Evolutionary conservation across 129 eudicot species (phyloP), one percentile per base, ranked within the genome.

Genomic region (Centella asiatica): DNA sequence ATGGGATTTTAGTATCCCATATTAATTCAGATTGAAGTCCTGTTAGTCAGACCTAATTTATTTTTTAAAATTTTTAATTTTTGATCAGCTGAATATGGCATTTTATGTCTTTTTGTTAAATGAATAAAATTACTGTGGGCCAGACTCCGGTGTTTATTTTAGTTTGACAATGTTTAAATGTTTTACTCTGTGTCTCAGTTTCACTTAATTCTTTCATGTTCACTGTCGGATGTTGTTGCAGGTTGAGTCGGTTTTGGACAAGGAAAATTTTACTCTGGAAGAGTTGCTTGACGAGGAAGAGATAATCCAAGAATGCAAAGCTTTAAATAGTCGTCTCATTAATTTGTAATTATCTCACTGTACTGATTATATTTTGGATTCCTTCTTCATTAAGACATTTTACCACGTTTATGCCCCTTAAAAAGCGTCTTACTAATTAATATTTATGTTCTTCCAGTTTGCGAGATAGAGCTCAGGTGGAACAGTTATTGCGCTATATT

Each of bases 291-390:
- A 78, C 17, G 79, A 78, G 34, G 83, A 78, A 42, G 83, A 78
- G 57, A 78, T 78, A 26, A 73, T 78, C 33, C 83, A 78, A 73
- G 83, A 78, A 78, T 78, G 83, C 83, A 78, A 74, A 78, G 75
- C 72, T 33, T 58, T 73, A 34, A 78, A 78, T 22, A 68, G 72
- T 59, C 78, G 78, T 27, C 72, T 78, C 50, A 78, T 78, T 63
- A 78, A 78, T 72, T 78, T 78, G 83, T 78, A 78, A 72, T 57
- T 45, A 53, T 10, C 65, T 22, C 20, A 44, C 29, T 54, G 17
- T 23, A 17, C 57, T 51, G 5, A 6, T 36, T 39, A 23, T n/a
- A 5, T 13, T 20, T 6, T 12, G 14, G 22, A 13, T 60, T 13
- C 15, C 28, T 4, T 37, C 7, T 60, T 33, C 39, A 40, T 8